These are phyloP conservation scores for Pulveroboletus sp. DNA, from an alignment of 768 basidiomycete species.

Conservation along the genomic window DNA sequence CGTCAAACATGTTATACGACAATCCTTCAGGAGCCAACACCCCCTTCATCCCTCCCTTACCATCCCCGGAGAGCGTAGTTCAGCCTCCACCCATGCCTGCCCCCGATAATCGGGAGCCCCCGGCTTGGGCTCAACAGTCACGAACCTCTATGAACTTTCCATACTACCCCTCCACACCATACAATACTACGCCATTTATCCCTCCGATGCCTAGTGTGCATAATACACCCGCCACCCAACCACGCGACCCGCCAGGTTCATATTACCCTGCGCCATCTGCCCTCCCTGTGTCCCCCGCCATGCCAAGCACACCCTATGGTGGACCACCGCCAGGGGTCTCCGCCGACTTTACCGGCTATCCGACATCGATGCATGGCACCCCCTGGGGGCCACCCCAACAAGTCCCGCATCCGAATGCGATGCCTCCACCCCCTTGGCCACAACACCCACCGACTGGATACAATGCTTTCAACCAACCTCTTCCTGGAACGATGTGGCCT, in stretches of 20 bases:
- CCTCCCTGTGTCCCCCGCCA: constrained; percentile 24
- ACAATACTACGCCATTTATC: constrained; percentile 37
- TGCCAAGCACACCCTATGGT: constrained; percentile 6
- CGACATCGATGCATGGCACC: constrained; percentile 20
- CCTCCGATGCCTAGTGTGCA: constrained; percentile 31
- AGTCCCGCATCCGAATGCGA: constrained; percentile 21
- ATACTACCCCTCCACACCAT: constrained; percentile 37
- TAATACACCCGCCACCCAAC: constrained; percentile 20
- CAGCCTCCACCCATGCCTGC: constrained; percentile 37
- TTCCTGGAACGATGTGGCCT: constrained; percentile 27
- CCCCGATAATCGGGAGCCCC: constrained; percentile 25
- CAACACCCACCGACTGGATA: constrained; percentile 24
- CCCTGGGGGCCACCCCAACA: constrained; percentile 25
- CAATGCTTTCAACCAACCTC: constrained; percentile 29
- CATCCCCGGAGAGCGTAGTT: constrained; percentile 31
- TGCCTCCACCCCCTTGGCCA: constrained; percentile 20
- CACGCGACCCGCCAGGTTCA: constrained; percentile 30
- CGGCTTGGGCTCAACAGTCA: constrained; percentile 34
- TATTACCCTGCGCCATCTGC: constrained; percentile 30
- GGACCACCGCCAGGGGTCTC: constrained; percentile 14
- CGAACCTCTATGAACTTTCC: constrained; percentile 37
- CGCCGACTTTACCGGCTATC: constrained; percentile 33
- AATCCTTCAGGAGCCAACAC: constrained; percentile 31
- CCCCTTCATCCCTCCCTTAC: constrained; percentile 39
- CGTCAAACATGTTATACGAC: constrained; percentile 27